Evolutionary conservation across 2,329 filamentous ascomycete species (phyloP).

Genomic region (Ophiostoma triangulosporum): DNA sequence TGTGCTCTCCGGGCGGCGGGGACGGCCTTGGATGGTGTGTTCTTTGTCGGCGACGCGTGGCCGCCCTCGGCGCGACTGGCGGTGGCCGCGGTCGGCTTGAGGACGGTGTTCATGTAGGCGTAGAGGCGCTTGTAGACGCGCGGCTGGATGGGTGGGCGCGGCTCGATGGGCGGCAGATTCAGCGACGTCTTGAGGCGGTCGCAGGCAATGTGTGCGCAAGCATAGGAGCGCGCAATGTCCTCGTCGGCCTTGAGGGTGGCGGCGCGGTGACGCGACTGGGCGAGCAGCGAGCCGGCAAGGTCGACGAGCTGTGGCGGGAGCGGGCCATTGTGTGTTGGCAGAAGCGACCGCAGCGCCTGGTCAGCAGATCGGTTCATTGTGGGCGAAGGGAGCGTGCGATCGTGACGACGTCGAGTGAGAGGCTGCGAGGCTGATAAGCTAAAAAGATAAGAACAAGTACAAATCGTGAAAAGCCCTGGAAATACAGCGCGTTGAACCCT

Average conservation of each 20-base stretch:
- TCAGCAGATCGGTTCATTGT: slow-evolving; percentile 63
- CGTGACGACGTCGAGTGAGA: neutral
- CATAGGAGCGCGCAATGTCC: slow-evolving; percentile 73
- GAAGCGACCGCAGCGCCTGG: slow-evolving; percentile 56
- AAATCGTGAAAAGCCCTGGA: neutral
- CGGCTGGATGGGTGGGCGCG: slow-evolving; percentile 64
- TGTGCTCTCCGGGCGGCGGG: neutral
- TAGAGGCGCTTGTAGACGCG: slow-evolving; percentile 76
- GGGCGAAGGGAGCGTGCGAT: neutral
- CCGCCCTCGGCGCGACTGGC: neutral
- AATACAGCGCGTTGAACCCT: neutral
- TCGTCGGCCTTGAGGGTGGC: slow-evolving; percentile 71
- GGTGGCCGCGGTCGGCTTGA: slow-evolving; percentile 23
- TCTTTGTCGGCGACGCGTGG: slow-evolving; percentile 12
- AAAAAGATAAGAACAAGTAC: neutral
- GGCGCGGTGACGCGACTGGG: slow-evolving; percentile 67
- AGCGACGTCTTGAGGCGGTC: slow-evolving; percentile 69
- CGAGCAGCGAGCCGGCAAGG: slow-evolving; percentile 58
- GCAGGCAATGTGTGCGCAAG: slow-evolving; percentile 80
- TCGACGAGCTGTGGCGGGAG: slow-evolving; percentile 58
- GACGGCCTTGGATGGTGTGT: neutral
- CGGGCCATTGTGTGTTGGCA: slow-evolving; percentile 57
- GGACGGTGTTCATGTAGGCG: slow-evolving; percentile 59
- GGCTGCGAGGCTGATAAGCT: neutral
- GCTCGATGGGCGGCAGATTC: slow-evolving; percentile 62